Percentiles rank a stretch among this genome's conserved stretches.
These are phyloP conservation scores for Saccharomycopsis crataegensis DNA, from an alignment of 1,139 yeast genomes.

Conservation along the genomic window DNA sequence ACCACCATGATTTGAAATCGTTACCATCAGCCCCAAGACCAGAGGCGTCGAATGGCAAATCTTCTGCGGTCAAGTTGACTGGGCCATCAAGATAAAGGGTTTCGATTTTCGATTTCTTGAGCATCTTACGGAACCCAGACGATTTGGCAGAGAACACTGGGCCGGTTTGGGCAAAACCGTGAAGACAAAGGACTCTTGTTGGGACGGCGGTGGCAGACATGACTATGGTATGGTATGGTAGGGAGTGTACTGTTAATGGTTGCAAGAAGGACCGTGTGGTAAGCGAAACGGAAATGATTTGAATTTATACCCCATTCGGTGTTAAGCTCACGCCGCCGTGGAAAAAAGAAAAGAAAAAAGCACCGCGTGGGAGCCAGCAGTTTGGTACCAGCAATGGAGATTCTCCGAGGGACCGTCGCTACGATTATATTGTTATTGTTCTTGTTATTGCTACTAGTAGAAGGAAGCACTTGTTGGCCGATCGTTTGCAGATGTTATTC, in stretches of 20 bases:
- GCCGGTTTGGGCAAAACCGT: slow-evolving; percentile 66
- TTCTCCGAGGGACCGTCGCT: no score
- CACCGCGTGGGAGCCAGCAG: no score
- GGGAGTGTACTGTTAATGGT: background rate
- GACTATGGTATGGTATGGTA: no score
- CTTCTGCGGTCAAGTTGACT: slow-evolving; percentile 50
- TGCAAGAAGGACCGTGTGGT: background rate
- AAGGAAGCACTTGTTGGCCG: no score
- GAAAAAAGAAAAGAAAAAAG: no score
- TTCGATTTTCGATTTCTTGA: slow-evolving; percentile 45
- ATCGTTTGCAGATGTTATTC: no score
- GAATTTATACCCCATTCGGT: no score
- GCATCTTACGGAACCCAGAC: slow-evolving; percentile 65
- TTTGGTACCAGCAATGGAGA: no score
- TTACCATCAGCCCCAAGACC: slow-evolving; percentile 6
- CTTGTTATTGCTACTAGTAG: no score
- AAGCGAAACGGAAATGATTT: background rate
- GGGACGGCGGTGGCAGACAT: background rate
- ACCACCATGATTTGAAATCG: slow-evolving; percentile 22
- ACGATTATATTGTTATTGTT: no score
- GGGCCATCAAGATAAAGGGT: slow-evolving; percentile 80
- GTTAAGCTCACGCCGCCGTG: no score
- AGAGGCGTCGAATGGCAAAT: slow-evolving; percentile 25
- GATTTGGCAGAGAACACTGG: slow-evolving; percentile 70
- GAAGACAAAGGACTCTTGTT: slow-evolving; percentile 41